Base-by-base conservation (phyloP, 352 stramenopile genomes). In the Phytophthora pluvialis region DNA sequence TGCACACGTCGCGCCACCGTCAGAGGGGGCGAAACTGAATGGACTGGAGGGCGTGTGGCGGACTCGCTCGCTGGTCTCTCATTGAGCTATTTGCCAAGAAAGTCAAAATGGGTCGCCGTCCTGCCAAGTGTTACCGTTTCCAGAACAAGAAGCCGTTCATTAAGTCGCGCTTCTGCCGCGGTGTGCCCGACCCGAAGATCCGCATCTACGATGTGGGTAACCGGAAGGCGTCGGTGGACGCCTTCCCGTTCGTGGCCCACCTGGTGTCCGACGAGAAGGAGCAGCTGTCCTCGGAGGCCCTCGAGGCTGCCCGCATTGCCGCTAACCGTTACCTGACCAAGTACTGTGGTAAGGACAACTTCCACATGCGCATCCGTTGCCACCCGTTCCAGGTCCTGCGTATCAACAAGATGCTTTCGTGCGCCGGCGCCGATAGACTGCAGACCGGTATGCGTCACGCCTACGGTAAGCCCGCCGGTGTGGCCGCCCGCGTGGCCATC, bases 91-190 rank as follows among this genome's bases (percentile, higher is more conserved):
- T 81, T 75, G 60, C 69, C 70, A 71, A 70, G 47, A 45, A 50
- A 75, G 67, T 71, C 64, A 70, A 33, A 32, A 80, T 80, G 72
- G 72, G 72, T 73, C 72, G 72, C 45, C 72, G 73, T 98, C 97
- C 97, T 74, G 95, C 97, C 78, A 97, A 97, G 81, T 99, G 97
- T 88, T 99, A 99, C 90, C 97, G 98, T 81, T 99, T 99, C 95
- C 96, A 99, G 86, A 99, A 99, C 96, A 99, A 99, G 97, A 99
- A 99, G 90, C 98, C 98, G 50, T 99, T 99, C 91, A 99, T 99
- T 88, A 99, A 99, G 93, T 99, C 95, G 55, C 95, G 98, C 67
- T 99, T 98, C 89, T 99, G 97, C 80, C 97, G 98, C 87, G 98
- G 98, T 96, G 98, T 99, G 57, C 98, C 97, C 43, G 90, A 94